These are phyloP conservation scores for Cucurbita ficifolia DNA, from an alignment of 306 rosid species.

Conservation along the genomic window DNA sequence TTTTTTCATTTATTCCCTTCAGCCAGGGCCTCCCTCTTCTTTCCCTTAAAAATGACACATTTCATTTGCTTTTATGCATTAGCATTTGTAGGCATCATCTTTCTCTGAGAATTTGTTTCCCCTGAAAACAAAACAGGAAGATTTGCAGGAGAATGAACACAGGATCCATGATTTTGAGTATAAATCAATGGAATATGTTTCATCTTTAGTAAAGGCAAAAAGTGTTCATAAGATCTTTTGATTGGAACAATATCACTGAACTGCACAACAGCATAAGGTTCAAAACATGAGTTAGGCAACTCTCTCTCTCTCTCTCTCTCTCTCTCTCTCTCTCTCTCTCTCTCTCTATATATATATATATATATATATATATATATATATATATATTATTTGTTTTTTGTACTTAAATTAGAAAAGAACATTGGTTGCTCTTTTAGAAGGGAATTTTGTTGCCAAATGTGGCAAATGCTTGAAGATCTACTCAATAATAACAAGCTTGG, in stretches of 20 bases:
- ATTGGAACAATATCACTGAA: constrained; percentile 3
- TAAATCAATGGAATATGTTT: constrained; percentile 4
- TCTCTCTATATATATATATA: too few species aligned
- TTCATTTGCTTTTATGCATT: not conserved
- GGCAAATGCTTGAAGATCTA: not conserved
- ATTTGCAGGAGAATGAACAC: not conserved
- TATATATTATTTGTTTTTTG: not conserved
- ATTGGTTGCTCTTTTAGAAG: not conserved
- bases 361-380: too few species aligned
- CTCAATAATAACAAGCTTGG: not conserved
- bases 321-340: not conserved
- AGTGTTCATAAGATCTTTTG: constrained; percentile 2
- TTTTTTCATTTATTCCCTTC: not conserved
- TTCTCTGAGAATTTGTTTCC: not conserved
- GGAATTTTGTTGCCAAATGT: not conserved
- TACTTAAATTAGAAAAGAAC: not conserved
- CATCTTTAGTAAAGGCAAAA: not conserved
- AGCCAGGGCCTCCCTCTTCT: not conserved
- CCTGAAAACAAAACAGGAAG: not conserved
- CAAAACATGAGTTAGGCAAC: not conserved
- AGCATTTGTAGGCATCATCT: not conserved
- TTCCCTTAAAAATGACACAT: constrained; percentile 1
- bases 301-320: not conserved
- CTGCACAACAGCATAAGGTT: constrained; percentile 6
- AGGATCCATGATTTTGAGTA: not conserved